phyloP scores from a whole-genome alignment of 2,329 filamentous ascomycete species.

The Calonectria henricotiae region DNA sequence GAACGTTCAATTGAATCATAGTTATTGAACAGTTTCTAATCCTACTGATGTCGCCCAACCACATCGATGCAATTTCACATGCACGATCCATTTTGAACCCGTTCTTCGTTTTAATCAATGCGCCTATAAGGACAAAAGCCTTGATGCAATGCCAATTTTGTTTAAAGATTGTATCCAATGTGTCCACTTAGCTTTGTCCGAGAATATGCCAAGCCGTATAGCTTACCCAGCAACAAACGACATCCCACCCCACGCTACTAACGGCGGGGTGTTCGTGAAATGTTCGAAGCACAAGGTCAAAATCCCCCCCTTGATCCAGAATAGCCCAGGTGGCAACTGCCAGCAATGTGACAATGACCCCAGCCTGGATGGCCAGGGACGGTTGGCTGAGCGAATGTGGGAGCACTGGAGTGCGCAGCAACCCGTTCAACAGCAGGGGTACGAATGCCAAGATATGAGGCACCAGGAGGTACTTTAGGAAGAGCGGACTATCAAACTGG shows the following conservation, averaged over 20 bases:
- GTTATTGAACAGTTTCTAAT: not conserved
- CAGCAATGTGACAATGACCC: constrained; percentile 34
- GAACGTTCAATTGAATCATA: not conserved
- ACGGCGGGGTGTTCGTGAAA: constrained; percentile 51
- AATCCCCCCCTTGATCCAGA: constrained; percentile 14
- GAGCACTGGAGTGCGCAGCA: not conserved
- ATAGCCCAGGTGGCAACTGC: constrained; percentile 25
- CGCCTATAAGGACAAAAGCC: not conserved
- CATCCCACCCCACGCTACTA: constrained; percentile 52
- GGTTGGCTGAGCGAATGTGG: constrained; percentile 27
- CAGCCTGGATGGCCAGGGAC: constrained; percentile 27
- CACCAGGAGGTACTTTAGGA: constrained; percentile 44
- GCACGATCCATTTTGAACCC: too few relatives aligned
- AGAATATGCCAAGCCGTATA: constrained; percentile 42
- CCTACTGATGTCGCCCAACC: too few relatives aligned
- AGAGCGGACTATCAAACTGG: constrained; percentile 33
- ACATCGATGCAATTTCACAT: too few relatives aligned
- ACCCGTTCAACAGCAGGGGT: constrained; percentile 44
- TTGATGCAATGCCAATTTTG: not conserved
- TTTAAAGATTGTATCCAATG: not conserved
- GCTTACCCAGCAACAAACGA: constrained; percentile 51
- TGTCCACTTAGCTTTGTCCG: constrained; percentile 7
- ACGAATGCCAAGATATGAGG: constrained; percentile 51
- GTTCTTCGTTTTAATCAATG: not conserved
- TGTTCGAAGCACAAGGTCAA: constrained; percentile 27